Base-by-base conservation (phyloP, 2,329 filamentous ascomycete species). In the Penicillium corylophilum region DNA sequence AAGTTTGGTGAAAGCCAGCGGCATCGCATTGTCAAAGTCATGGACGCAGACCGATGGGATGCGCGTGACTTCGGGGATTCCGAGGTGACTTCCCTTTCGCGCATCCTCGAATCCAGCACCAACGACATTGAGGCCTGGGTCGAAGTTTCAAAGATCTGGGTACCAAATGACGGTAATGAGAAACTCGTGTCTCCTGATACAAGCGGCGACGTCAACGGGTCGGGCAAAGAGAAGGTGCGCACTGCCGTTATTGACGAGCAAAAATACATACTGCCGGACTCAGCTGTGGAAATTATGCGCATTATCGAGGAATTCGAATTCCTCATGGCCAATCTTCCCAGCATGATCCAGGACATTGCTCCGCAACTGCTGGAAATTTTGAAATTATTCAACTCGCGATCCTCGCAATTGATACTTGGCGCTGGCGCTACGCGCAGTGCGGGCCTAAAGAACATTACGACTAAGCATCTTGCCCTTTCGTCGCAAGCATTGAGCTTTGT, bases 331-430 rank as follows among this genome's bases (percentile, higher is more conserved):
- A 87, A 86, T 28, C 93, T 97, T 51, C 93, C 94, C 1, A 93
- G 88, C 54, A 92, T 96, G 84, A 89, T 90, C 1, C 79, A 86
- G 2, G 91, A 96, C 52, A 86, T 96, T 47, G 88, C 90, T 0
- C 78, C 82, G 2, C 87, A 86, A 0, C 81, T 99, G 10, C 78
- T 96, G 38, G 87, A 94, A 20, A 95, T 95, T 66, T 80, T 97
- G 13, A 89, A 94, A 59, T 80, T 95, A 4, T 99, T 97, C 79
- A 96, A 99, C 71, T 96, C 91, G 2, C 87, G 94, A 18, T 92
- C 92, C 51, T 95, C 89, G n/a, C 94, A 99, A 69, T 82, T 99
- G 51, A 96, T 99, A 58, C 84, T 99, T 6, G 94, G 94, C 1
- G 94, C 94, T 1, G 94, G 94, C 4, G 94, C 94, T 4, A 96